Base-by-base conservation (phyloP, 345 rosid species). In the Orychophragmus violaceus region DNA sequence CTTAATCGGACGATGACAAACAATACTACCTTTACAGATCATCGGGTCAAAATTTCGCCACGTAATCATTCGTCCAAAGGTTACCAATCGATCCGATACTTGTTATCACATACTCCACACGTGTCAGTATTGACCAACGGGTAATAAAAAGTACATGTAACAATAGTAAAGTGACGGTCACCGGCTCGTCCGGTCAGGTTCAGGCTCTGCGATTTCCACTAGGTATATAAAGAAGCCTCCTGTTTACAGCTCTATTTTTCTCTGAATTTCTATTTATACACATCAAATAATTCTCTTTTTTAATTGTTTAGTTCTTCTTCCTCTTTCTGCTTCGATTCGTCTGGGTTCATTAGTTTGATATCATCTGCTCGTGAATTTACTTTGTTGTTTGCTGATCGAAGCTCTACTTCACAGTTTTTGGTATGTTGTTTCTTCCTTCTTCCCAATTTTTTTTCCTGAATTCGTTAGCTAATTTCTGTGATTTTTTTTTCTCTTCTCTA, bases 141-240 rank as follows among this genome's bases (percentile, higher is more conserved):
- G 61, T 53, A 35, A 3, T 10, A 55, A 50, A 50, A 59, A 14
- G n/a, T n/a, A 56, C n/a, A n/a, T n/a, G n/a, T n/a, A n/a, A n/a
- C n/a, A n/a, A n/a, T n/a, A n/a, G n/a, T 4, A 32, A 57, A n/a
- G 39, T 6, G 25, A 35, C 10, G 14, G 65, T 48, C 42, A 72
- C 76, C 66, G 76, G 66, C 45, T 62, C 0, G 30, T 46, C 64
- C 65, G 70, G 76, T 71, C 42, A n/a, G 62, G 24, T n/a, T n/a
- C n/a, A n/a, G n/a, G n/a, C 41, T 41, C 41, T 14, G 24, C 61
- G 54, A 61, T 61, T 61, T 51, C 54, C 45, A 51, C 74, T 60
- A 51, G 24, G 74, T 60, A 61, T 61, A 59, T 51, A 51, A 61
- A n/a, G 2, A 25, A 35, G 54, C 59, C 66, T 56, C 29, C 17